Evolutionary conservation across 1,139 yeast species (phyloP), one percentile per base, ranked within the genome.

Genomic region (Nadsonia starkeyi-henricii): DNA sequence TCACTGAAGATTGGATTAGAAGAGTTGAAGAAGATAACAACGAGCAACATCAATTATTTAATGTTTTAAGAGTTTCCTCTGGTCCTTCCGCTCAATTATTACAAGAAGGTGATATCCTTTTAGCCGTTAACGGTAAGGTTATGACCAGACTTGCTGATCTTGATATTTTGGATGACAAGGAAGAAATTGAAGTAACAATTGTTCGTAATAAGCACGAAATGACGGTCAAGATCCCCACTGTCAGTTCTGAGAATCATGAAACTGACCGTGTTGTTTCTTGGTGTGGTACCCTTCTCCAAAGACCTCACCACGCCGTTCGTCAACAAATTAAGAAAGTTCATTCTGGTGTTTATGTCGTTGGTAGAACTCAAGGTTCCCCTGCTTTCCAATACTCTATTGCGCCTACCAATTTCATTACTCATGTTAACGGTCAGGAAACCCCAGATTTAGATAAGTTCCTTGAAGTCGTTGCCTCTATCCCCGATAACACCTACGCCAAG

Each of bases 401-500:
- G 12, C 75, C 86, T 2, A 81, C 91, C 2, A 80, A 84, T 60
- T 88, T 86, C 66, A 83, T 88, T 51, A 88, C 96, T 0, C 95
- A 86, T 62, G 86, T 88, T 46, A 85, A 86, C 62, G 95, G 85
- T 49, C 63, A 69, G 20, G 79, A 81, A 48, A 85, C 95, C 0
- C 79, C 78, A 12, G 81, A 79, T 45, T 64, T 88, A 52, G 81
- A 77, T 30, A 70, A 77, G 2, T 86, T 88, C 58, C 69, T 84
- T 52, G 64, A 69, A 30, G 81, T 76, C 42, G 83, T 84, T 15
- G 75, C 74, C 55, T 65, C 71, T 12, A 81, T 85, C 47, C 82
- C 88, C 1, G 95, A 86, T 58, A 77, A 79, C 55, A 78, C 89
- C 2, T 88, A 88, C 58, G 83, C 85, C 56, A 84, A 86, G 61